Evolutionary conservation across 2,329 filamentous ascomycete genomes (phyloP).

Genomic region (Ceratocystis ficicola): DNA sequence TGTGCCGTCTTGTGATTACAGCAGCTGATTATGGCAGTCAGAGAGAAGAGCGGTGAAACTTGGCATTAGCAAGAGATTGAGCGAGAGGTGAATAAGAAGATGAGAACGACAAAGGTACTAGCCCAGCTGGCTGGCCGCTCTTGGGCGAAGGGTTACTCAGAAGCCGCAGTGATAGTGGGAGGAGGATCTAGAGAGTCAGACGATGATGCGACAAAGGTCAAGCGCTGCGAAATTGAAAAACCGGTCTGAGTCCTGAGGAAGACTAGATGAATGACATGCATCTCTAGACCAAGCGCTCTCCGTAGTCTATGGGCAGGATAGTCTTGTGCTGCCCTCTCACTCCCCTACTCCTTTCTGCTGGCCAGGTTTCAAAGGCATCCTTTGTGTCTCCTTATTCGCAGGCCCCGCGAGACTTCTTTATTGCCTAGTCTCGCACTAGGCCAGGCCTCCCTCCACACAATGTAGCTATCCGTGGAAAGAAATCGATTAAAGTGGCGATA

Average conservation of each 20-base stretch:
- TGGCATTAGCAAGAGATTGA: background rate
- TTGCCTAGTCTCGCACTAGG: background rate
- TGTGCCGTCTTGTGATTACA: background rate
- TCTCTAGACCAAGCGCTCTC: background rate
- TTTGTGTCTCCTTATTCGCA: background rate
- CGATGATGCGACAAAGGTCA: background rate
- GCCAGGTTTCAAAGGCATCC: background rate
- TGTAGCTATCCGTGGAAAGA: background rate
- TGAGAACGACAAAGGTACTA: background rate
- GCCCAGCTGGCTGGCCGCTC: background rate
- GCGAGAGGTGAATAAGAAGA: background rate
- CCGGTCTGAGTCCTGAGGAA: background rate
- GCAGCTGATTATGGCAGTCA: background rate
- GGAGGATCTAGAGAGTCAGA: background rate
- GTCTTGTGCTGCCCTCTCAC: background rate
- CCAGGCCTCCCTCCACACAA: background rate
- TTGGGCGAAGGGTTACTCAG: background rate
- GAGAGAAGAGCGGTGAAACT: background rate
- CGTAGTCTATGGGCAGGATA: background rate
- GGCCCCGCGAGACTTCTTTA: background rate
- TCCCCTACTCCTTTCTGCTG: background rate
- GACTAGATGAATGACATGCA: background rate
- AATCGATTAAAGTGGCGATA: background rate
- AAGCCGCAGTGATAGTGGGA: background rate
- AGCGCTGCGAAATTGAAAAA: background rate